These are phyloP conservation scores for Candida methanosorbosa DNA, from an alignment of 805 yeast genomes.

Conservation along the genomic window DNA sequence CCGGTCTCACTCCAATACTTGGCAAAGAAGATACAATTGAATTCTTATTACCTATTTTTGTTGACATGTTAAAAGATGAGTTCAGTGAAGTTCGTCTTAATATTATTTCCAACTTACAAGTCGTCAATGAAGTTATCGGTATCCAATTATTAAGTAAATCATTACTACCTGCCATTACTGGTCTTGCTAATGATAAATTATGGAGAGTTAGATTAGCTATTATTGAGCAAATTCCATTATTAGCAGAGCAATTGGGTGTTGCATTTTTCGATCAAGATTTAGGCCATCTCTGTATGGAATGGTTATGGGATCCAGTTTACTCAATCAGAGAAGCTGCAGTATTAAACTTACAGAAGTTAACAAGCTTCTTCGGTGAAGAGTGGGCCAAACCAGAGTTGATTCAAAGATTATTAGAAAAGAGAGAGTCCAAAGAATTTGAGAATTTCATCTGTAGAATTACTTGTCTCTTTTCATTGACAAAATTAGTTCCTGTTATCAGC, in stretches of 20 bases:
- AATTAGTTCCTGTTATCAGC: slow-evolving; percentile 64
- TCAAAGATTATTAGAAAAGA: slow-evolving; percentile 53
- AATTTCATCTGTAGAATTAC: slow-evolving; percentile 92
- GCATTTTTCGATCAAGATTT: slow-evolving; percentile 88
- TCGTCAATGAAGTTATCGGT: slow-evolving; percentile 91
- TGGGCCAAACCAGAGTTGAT: slow-evolving; percentile 90
- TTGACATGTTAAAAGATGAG: slow-evolving; percentile 93
- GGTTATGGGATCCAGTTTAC: slow-evolving; percentile 97
- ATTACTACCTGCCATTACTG: slow-evolving; percentile 90
- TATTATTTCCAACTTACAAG: slow-evolving; percentile 84
- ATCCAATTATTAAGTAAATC: slow-evolving; percentile 80
- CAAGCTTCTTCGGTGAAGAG: slow-evolving; percentile 81
- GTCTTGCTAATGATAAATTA: slow-evolving; percentile 89
- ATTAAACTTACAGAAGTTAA: slow-evolving; percentile 64
- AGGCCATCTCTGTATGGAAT: slow-evolving; percentile 86
- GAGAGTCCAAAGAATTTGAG: slow-evolving; percentile 26
- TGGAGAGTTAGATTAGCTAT: slow-evolving; percentile 98
- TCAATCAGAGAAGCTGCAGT: slow-evolving; percentile 97
- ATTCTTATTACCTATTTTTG: slow-evolving; percentile 74
- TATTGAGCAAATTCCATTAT: slow-evolving; percentile 89
- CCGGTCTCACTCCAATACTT: slow-evolving; percentile 77
- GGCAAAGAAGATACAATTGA: slow-evolving; percentile 81
- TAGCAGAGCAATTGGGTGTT: slow-evolving; percentile 91
- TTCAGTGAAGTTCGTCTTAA: slow-evolving; percentile 93
- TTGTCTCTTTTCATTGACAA: slow-evolving; percentile 79